A percentile compares a stretch with the other conserved stretches of the same genome.
These are phyloP conservation scores for Botryotinia calthae DNA, from an alignment of 2,329 filamentous ascomycete genomes.

Conservation along the genomic window DNA sequence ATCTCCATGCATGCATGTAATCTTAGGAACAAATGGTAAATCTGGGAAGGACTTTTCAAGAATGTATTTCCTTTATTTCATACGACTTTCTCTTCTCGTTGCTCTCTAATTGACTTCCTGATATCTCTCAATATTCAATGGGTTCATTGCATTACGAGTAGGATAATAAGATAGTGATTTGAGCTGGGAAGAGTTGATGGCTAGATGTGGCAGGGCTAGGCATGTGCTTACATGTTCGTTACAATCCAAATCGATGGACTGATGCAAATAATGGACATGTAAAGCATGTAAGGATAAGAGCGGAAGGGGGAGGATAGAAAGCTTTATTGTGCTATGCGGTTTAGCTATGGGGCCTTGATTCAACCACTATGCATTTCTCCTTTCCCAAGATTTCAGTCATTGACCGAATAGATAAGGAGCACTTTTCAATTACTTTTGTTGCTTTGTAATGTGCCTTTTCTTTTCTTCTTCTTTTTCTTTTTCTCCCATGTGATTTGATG, in stretches of 20 bases:
- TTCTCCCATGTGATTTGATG: not conserved
- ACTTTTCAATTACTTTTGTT: not conserved
- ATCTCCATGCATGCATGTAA: slow-evolving; percentile 14
- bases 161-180: not conserved
- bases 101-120: not conserved
- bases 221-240: not conserved
- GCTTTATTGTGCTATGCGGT: not conserved
- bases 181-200: not conserved
- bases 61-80: slow-evolving; percentile 9
- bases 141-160: not conserved
- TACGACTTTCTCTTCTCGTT: not conserved
- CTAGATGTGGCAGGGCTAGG: not conserved
- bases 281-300: not conserved
- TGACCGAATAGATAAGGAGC: not conserved
- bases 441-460: not conserved
- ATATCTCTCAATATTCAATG: not conserved
- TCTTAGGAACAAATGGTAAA: slow-evolving; percentile 14
- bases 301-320: not conserved
- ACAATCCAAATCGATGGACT: not conserved
- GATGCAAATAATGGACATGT: not conserved
- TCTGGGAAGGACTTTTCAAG: slow-evolving; percentile 3
- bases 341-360: not conserved
- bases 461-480: no score
- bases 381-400: not conserved
- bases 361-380: not conserved